Conservation (phyloP, 177 flowering plant genomes). For the Vitis hybrid region DNA sequence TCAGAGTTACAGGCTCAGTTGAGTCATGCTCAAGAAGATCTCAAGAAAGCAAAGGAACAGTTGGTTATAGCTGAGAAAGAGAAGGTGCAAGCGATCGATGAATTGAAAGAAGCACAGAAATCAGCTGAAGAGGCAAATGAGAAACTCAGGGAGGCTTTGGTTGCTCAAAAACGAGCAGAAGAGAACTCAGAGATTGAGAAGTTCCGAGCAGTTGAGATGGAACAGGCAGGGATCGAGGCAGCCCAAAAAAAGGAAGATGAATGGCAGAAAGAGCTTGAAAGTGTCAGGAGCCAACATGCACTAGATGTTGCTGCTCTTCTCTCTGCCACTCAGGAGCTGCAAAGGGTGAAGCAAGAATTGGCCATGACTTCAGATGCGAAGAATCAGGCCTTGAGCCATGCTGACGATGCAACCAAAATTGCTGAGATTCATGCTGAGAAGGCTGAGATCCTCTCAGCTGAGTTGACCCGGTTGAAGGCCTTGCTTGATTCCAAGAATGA, state of each 20-base stretch:
- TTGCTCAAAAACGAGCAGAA: slow-evolving; percentile 84
- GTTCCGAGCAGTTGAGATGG: slow-evolving; percentile 85
- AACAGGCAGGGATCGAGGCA: slow-evolving; percentile 80
- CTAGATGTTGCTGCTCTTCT: slow-evolving; percentile 68
- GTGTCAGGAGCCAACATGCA: slow-evolving; percentile 72
- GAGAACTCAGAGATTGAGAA: slow-evolving; percentile 86
- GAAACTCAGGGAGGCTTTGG: slow-evolving; percentile 76
- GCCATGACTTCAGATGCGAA: slow-evolving; percentile 75
- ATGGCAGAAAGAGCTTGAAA: slow-evolving; percentile 74
- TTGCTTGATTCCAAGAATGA: slow-evolving; percentile 63
- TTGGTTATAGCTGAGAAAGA: slow-evolving; percentile 62
- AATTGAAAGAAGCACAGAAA: slow-evolving; percentile 72
- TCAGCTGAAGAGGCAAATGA: slow-evolving; percentile 72
- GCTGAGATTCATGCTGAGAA: slow-evolving; percentile 80
- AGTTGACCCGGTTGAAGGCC: slow-evolving; percentile 57
- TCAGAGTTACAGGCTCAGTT: slow-evolving; percentile 72
- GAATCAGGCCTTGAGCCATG: slow-evolving; percentile 75
- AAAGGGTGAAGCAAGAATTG: slow-evolving; percentile 66
- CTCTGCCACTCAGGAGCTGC: slow-evolving; percentile 72
- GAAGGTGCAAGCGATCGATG: slow-evolving; percentile 59
- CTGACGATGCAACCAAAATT: slow-evolving; percentile 84
- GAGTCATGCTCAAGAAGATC: slow-evolving; percentile 64
- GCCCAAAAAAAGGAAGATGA: slow-evolving; percentile 76
- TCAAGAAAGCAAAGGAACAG: slow-evolving; percentile 75
- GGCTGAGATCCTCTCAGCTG: slow-evolving; percentile 64